phyloP scores from a whole-genome alignment of 495 filamentous ascomycete genomes.

The Lepidopterella palustris region DNA sequence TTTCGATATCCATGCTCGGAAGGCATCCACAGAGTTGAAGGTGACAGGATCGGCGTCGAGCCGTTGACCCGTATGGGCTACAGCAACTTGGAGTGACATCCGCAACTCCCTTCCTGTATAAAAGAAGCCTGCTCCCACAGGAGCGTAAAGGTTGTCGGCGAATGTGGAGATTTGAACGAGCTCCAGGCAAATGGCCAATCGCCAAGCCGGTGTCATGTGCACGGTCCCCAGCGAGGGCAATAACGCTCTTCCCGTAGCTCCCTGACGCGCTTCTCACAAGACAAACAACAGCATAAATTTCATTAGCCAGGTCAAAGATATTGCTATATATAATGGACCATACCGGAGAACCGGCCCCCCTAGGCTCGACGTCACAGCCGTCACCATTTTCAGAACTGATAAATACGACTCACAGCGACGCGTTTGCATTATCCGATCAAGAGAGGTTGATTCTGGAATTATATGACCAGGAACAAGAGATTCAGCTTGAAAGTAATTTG shows the following conservation, averaged over 20 bases:
- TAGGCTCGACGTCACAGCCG: not conserved
- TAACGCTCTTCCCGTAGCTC: no score
- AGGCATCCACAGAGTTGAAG: constrained; percentile 57
- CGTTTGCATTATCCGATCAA: constrained; percentile 50
- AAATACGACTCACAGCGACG: constrained; percentile 34
- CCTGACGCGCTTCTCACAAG: no score
- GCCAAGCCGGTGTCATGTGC: no score
- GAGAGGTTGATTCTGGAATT: constrained; percentile 60
- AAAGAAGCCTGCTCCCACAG: constrained; percentile 4
- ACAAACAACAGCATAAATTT: no score
- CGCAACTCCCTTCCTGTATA: constrained; percentile 25
- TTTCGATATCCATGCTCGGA: constrained; percentile 61
- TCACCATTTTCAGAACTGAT: constrained; percentile 9
- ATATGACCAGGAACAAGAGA: constrained; percentile 61
- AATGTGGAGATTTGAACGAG: constrained; percentile 2
- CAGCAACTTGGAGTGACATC: constrained; percentile 75
- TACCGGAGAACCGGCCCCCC: not conserved
- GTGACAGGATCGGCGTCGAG: constrained; percentile 63
- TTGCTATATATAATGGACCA: not conserved
- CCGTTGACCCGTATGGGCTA: constrained; percentile 84
- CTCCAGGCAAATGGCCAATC: not conserved
- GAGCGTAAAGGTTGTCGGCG: not conserved
- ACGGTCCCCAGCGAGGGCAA: no score
- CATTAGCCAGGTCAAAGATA: no score
- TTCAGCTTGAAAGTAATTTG: constrained; percentile 62